Evolutionary conservation across 768 basidiomycete genomes (phyloP).

Genomic region (Psilocybe azurescens): DNA sequence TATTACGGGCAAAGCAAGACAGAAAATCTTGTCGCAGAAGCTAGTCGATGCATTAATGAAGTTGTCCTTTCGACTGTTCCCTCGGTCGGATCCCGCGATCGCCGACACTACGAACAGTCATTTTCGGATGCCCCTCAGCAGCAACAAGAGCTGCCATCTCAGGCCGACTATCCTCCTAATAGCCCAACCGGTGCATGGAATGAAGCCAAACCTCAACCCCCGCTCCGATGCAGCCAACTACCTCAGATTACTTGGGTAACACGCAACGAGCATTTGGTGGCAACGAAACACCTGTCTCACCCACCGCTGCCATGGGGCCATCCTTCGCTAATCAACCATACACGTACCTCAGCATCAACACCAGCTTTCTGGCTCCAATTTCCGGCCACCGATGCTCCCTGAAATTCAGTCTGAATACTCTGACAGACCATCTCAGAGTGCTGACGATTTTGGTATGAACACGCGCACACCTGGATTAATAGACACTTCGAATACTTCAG

Average conservation of each 20-base stretch:
- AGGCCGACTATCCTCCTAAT: background rate
- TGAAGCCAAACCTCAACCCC: conserved; percentile 24
- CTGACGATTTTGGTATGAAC: conserved; percentile 51
- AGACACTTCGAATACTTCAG: conserved; percentile 30
- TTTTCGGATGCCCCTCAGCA: conserved; percentile 4
- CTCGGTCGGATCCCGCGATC: conserved; percentile 27
- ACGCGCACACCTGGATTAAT: conserved; percentile 25
- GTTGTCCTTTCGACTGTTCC: conserved; percentile 53
- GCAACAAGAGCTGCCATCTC: background rate
- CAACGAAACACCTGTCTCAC: conserved; percentile 1
- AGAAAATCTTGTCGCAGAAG: conserved; percentile 66
- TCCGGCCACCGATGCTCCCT: background rate
- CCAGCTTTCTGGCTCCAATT: background rate
- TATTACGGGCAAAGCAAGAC: conserved; percentile 74
- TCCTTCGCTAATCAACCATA: conserved; percentile 4
- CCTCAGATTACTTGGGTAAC: background rate
- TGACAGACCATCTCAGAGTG: conserved; percentile 18
- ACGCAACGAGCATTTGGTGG: background rate
- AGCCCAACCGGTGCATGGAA: background rate
- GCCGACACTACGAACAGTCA: conserved; percentile 23
- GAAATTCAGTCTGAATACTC: background rate
- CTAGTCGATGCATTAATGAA: conserved; percentile 57
- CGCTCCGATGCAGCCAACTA: conserved; percentile 14
- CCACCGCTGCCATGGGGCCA: background rate
- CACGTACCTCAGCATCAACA: background rate